Percentiles rank a stretch among this genome's conserved stretches.
These are phyloP conservation scores for Rhazya stricta DNA, from an alignment of 257 asterid species.

Conservation along the genomic window DNA sequence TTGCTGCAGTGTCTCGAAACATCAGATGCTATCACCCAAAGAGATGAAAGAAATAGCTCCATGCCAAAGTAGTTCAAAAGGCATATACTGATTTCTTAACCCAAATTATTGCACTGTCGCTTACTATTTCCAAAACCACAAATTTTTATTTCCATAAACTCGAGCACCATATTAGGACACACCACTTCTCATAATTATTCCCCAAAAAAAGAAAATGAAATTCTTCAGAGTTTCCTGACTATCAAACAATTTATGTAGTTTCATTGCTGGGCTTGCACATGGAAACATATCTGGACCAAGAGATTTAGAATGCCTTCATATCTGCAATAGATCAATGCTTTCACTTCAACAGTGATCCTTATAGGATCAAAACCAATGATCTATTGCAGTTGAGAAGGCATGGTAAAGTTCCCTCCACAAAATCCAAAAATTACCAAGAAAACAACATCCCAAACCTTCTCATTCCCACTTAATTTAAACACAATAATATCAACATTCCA, in stretches of 20 bases:
- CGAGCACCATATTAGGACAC: not conserved
- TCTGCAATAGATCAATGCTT: not conserved
- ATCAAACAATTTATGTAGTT: not conserved
- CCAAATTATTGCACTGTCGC: not conserved
- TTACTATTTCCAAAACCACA: not conserved
- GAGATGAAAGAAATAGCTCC: not conserved
- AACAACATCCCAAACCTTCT: not conserved
- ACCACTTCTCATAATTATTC: not conserved
- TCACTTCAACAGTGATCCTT: not conserved
- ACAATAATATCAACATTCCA: not conserved
- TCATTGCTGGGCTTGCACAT: not conserved
- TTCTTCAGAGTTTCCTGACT: not conserved
- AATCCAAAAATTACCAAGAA: not conserved
- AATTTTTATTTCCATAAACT: not conserved
- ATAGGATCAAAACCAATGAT: not conserved
- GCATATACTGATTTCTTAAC: not conserved
- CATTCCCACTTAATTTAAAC: not conserved
- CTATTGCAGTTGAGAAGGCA: not conserved
- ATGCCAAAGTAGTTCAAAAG: not conserved
- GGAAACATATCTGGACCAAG: not conserved
- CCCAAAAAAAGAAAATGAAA: no score
- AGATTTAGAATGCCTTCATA: not conserved
- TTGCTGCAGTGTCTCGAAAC: not conserved
- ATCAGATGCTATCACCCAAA: not conserved
- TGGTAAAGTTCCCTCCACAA: not conserved